Evolutionary conservation across 2,329 filamentous ascomycete genomes (phyloP).

Genomic region (Nakataea oryzae): DNA sequence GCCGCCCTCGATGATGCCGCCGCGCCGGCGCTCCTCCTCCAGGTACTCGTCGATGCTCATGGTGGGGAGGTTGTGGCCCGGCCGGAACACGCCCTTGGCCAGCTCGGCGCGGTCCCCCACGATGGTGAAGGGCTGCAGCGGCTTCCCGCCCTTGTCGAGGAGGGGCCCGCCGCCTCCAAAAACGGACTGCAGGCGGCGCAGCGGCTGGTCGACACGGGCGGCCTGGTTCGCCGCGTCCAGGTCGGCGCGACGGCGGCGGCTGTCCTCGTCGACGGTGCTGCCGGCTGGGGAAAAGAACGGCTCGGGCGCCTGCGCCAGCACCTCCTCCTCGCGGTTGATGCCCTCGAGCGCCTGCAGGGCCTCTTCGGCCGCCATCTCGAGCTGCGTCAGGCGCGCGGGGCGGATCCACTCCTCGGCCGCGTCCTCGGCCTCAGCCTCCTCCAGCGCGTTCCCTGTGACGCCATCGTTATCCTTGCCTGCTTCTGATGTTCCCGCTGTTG

Average conservation of each 20-base stretch:
- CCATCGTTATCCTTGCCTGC: slow-evolving; percentile 24
- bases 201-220: slow-evolving; percentile 61
- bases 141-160: slow-evolving; percentile 69
- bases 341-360: slow-evolving; percentile 83
- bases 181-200: slow-evolving; percentile 37
- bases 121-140: slow-evolving; percentile 83
- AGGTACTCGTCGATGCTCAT: slow-evolving; percentile 98
- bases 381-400: slow-evolving; percentile 64
- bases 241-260: slow-evolving; percentile 22
- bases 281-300: slow-evolving; percentile 21
- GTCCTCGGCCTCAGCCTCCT: slow-evolving; percentile 48
- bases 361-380: slow-evolving; percentile 64
- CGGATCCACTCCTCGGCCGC: slow-evolving; percentile 80
- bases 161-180: slow-evolving; percentile 46
- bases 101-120: slow-evolving; percentile 67
- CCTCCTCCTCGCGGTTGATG: slow-evolving; percentile 72
- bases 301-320: slow-evolving; percentile 65
- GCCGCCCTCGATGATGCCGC: slow-evolving; percentile 85
- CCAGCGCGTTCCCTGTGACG: slow-evolving; percentile 38
- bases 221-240: slow-evolving; percentile 44
- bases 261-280: slow-evolving; percentile 25
- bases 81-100: slow-evolving; percentile 71
- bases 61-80: slow-evolving; percentile 87
- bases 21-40: slow-evolving; percentile 75
- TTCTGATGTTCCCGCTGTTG: slow-evolving; percentile 8